Evolutionary conservation across 2,329 filamentous ascomycete genomes (phyloP).

Genomic region (Scedosporium apiospermum): DNA sequence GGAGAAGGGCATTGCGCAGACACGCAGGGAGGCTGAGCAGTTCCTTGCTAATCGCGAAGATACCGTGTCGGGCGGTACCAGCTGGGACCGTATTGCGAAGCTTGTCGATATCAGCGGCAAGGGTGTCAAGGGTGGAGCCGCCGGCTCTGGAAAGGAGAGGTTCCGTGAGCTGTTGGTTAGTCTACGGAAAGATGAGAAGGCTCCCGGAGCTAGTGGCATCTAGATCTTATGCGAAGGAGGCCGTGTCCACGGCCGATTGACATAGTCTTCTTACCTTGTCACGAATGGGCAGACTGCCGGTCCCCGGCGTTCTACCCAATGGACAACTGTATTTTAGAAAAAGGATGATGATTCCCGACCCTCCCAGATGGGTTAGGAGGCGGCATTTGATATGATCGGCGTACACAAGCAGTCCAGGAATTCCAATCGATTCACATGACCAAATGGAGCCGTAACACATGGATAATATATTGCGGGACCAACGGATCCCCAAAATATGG

Average conservation of each 20-base stretch:
- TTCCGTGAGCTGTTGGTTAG: slow-evolving; percentile 86
- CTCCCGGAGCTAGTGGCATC: slow-evolving; percentile 56
- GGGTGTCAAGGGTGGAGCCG: slow-evolving; percentile 74
- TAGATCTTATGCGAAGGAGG: slow-evolving; percentile 21
- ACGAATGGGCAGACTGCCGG: background rate
- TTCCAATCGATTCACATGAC: background rate
- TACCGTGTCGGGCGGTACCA: slow-evolving; percentile 87
- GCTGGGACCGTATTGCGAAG: slow-evolving; percentile 97
- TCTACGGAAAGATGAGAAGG: slow-evolving; percentile 88
- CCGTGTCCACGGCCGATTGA: background rate
- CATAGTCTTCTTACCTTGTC: background rate
- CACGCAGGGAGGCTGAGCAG: slow-evolving; percentile 83
- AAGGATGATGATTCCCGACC: background rate
- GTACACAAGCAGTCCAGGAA: background rate
- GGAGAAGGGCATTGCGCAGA: slow-evolving; percentile 85
- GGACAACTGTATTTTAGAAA: slow-evolving; percentile 3
- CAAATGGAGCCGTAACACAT: background rate
- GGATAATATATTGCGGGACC: background rate
- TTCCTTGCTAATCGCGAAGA: slow-evolving; percentile 85
- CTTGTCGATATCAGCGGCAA: slow-evolving; percentile 96
- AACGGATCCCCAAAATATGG: background rate
- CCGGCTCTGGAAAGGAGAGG: slow-evolving; percentile 87
- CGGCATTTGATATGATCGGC: slow-evolving; percentile 1
- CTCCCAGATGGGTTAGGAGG: background rate
- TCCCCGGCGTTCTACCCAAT: background rate